These are phyloP conservation scores for Colletotrichum zoysiae DNA, from an alignment of 2,329 filamentous ascomycete species.

Conservation along the genomic window DNA sequence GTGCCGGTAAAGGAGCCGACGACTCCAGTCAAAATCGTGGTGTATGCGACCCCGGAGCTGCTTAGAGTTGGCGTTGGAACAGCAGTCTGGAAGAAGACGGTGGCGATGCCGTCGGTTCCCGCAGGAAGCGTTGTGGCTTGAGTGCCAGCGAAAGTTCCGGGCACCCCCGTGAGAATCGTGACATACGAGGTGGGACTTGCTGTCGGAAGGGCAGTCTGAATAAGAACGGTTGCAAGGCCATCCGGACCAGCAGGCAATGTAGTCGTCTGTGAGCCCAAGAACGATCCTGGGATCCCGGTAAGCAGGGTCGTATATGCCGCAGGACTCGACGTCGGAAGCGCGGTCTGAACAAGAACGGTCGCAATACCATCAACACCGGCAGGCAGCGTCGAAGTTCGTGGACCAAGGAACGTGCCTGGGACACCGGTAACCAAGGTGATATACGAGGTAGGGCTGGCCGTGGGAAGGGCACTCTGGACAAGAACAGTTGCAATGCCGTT, in stretches of 20 bases:
- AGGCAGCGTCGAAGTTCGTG: neutral
- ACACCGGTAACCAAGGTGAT: neutral
- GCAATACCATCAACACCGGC: neutral
- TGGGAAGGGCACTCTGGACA: neutral
- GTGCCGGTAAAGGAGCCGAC: constrained; percentile 17
- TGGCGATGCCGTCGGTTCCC: constrained; percentile 6
- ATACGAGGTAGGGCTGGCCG: neutral
- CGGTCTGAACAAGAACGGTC: neutral
- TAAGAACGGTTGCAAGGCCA: neutral
- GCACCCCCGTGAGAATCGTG: constrained; percentile 17
- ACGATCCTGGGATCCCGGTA: neutral
- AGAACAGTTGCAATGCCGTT: neutral
- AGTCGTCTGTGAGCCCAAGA: constrained; percentile 1
- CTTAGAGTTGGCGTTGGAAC: constrained; percentile 11
- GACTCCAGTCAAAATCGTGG: constrained; percentile 15
- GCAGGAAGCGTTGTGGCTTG: constrained; percentile 14
- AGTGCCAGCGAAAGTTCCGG: constrained; percentile 1
- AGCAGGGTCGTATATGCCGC: neutral
- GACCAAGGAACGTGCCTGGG: neutral
- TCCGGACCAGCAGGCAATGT: neutral
- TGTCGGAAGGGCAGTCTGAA: constrained; percentile 20
- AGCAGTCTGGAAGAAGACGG: constrained; percentile 20
- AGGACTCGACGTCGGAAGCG: neutral
- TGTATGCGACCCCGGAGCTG: constrained; percentile 8
- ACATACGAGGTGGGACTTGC: neutral